Conservation (phyloP, 2,329 filamentous ascomycete genomes). For the Aureobasidium sp. region DNA sequence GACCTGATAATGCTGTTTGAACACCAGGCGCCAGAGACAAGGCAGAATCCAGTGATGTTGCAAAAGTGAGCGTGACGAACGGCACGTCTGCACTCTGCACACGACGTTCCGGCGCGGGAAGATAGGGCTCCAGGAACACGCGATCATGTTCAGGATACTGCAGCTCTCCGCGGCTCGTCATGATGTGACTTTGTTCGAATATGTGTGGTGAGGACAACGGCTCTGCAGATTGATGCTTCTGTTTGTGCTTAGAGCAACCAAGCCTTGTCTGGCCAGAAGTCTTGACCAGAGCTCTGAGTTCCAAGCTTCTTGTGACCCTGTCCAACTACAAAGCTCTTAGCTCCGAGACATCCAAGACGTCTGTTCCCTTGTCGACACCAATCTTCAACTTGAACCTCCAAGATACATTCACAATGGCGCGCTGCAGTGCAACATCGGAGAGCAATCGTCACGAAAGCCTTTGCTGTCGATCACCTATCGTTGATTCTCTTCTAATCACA, state of each 20-base stretch:
- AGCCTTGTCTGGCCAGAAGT: constrained; percentile 9
- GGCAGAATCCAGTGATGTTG: constrained; percentile 78
- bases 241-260: not conserved
- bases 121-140: constrained; percentile 45
- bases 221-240: not conserved
- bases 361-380: not conserved
- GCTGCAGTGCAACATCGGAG: constrained; percentile 7
- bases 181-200: constrained; percentile 3
- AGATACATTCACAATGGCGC: not conserved
- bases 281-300: constrained; percentile 9
- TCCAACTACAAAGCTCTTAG: not conserved
- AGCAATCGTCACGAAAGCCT: not conserved
- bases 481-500: constrained; percentile 6
- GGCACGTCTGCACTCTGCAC: constrained; percentile 26
- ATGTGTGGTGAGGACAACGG: not conserved
- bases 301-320: constrained; percentile 12
- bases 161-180: constrained; percentile 18
- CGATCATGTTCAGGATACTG: constrained; percentile 39
- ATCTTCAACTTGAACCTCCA: not conserved
- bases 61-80: constrained; percentile 77
- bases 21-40: constrained; percentile 69
- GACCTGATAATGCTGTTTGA: constrained; percentile 77
- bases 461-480: constrained; percentile 2
- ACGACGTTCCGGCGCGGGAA: constrained; percentile 25
- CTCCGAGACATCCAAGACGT: constrained; percentile 1